phyloP scores from a whole-genome alignment of 805 yeast genomes.

The Komagataella pastoris region DNA sequence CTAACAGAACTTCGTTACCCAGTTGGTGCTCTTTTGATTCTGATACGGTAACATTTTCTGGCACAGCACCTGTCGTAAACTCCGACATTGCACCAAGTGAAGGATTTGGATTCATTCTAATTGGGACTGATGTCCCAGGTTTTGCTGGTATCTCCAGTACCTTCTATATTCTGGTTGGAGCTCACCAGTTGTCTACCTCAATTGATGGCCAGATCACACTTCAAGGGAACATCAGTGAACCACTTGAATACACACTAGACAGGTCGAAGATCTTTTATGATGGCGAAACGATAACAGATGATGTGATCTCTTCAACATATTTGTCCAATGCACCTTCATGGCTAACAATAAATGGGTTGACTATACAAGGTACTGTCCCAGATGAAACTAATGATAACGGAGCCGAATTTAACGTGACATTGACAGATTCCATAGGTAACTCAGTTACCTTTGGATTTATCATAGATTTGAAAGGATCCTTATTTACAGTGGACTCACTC shows the following conservation, averaged over 20 bases:
- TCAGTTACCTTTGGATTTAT: conserved; percentile 43
- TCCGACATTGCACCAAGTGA: conserved; percentile 83
- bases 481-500: conserved; percentile 41
- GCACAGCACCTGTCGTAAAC: conserved; percentile 79
- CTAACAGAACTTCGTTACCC: conserved; percentile 79
- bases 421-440: conserved; percentile 50
- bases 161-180: conserved; percentile 74
- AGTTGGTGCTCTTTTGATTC: conserved; percentile 73
- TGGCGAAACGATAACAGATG: conserved; percentile 27
- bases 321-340: conserved; percentile 47
- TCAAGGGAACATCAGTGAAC: conserved; percentile 54
- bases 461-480: conserved; percentile 35
- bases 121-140: conserved; percentile 71
- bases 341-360: conserved; percentile 29
- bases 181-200: conserved; percentile 67
- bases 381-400: conserved; percentile 21
- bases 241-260: conserved; percentile 47
- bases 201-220: conserved; percentile 40
- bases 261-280: conserved; percentile 53
- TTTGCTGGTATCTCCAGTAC: conserved; percentile 56
- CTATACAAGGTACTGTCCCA: conserved; percentile 47
- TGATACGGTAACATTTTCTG: conserved; percentile 53
- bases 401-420: conserved; percentile 33
- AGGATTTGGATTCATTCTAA: conserved; percentile 51
- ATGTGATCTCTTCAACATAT: conserved; percentile 41